Evolutionary conservation across 164 flowering plant genomes (phyloP), one percentile per base, ranked within the genome.

Genomic region (Macadamia tetraphylla): DNA sequence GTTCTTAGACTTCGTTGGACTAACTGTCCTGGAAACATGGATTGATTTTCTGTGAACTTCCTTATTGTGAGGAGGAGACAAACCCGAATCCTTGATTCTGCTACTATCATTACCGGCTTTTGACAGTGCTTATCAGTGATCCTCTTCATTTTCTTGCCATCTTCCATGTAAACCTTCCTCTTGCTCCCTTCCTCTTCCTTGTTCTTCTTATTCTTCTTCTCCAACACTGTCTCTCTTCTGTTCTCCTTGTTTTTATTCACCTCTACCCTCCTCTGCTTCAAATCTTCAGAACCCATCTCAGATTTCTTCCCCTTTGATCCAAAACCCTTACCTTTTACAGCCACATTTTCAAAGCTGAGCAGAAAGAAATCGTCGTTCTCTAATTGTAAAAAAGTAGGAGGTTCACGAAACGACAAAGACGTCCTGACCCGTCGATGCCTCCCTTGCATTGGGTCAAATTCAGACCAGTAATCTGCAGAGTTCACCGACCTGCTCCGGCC

Each of bases 341-440:
- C 52, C 32, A 30, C 82, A 30, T 65, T 73, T 29, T 81, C 92
- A 60, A 89, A 91, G 74, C 85, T 85, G n/a, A 91, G 83, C 12
- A 81, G 58, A 5, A 82, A 44, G 49, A 70, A 70, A 15, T 84
- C 84, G 12, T 71, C 75, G 52, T 73, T 77, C 31, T 79, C 76
- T 6, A 65, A 60, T n/a, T 67, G 49, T 56, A 70, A 44, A 64
- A 65, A 59, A 7, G 75, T 67, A 1, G 85, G 81, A 13, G 74
- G 76, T 58, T 90, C 96, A 0, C 88, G 83, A 63, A 90, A 90
- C 1, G 92, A 89, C 57, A 76, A 75, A 12, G 89, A 84, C 0
- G 89, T 81, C 15, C 71, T 78, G 0, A 78, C 81, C 53, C 86
- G 71, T n/a, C 87, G 76, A 43, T 85, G 95, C 12, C 56, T 55